Evolutionary conservation across 1,284 basidiomycete genomes (phyloP), one percentile per base, ranked within the genome.

Genomic region (Apiotrichum sp.): DNA sequence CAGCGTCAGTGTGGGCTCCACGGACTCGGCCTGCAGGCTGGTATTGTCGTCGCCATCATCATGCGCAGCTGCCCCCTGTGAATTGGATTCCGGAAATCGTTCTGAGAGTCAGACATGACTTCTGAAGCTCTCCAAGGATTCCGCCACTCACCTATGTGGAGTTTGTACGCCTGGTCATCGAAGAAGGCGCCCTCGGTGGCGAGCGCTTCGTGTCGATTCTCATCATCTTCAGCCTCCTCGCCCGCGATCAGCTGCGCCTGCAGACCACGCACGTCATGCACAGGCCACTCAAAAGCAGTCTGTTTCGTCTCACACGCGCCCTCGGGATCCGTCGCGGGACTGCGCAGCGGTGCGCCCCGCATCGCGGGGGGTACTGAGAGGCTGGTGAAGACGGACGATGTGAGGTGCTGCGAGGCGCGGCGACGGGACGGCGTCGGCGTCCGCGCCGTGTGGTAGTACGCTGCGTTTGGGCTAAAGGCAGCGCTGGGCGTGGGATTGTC

Each of bases 81-180:
- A 4, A 13, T 48, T 47, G 32, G 14, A 14, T 4, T 47, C 50
- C 3, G 57, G 53, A 6, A 53, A 48, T 10, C 53, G 53, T 40
- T 59, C 57, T 55, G 42, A n/a, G 32, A 16, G 62, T 59, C 34
- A 61, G 60, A 7, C 36, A 39, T 11, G 22, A 22, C 22, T 22
- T 22, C 22, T 22, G 22, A 22, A 22, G 22, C 22, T 22, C 22
- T 22, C 22, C 22, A 22, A 22, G 22, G 22, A 10, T 9, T 35
- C 14, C 31, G 33, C 8, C 32, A 56, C 70, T 59, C 47, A 71
- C 69, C 63, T 9, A 70, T 55, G 52, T 68, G 66, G 33, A 87
- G 77, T 68, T 86, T 87, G 76, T 84, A 87, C 70, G 85, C 85
- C 52, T 82, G 82, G 56, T 86, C 85, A 44, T 83, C 85, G n/a